A percentile compares a stretch with the other conserved stretches of the same genome.
Evolutionary conservation across 108 stramenopile species (phyloP).

Genomic region (Fragilariopsis cylindrus): DNA sequence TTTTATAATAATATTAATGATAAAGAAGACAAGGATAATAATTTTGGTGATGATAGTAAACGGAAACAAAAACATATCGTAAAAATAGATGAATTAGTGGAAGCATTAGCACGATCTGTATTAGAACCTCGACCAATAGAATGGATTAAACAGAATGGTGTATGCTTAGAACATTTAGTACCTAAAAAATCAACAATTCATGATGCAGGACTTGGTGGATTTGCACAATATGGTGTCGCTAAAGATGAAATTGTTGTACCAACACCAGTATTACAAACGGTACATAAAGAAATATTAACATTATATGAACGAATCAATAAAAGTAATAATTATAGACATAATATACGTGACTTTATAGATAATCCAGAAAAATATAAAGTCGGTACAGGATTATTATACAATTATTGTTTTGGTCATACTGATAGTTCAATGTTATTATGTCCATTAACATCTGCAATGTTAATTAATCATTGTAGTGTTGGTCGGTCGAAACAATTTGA

Average conservation of each 20-base stretch:
- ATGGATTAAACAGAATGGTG: conserved; percentile 50
- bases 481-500: neutral
- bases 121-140: conserved; percentile 30
- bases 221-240: conserved; percentile 47
- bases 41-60: no score
- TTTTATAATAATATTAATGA: neutral
- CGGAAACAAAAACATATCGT: no score
- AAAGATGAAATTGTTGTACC: conserved; percentile 36
- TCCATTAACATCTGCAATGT: conserved; percentile 32
- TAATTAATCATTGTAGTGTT: conserved; percentile 34
- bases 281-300: conserved; percentile 14
- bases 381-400: conserved; percentile 38
- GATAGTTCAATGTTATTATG: conserved; percentile 65
- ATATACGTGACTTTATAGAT: neutral
- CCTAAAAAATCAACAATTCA: conserved; percentile 50
- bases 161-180: conserved; percentile 38
- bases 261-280: conserved; percentile 31
- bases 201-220: conserved; percentile 77
- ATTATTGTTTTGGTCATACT: conserved; percentile 70
- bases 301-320: neutral
- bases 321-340: neutral
- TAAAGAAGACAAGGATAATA: neutral
- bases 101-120: neutral
- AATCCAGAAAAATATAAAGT: conserved; percentile 1
- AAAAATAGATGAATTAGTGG: neutral